Evolutionary conservation across 257 asterid species (phyloP), one percentile per base, ranked within the genome.

Genomic region (Cynanchum wilfordii): DNA sequence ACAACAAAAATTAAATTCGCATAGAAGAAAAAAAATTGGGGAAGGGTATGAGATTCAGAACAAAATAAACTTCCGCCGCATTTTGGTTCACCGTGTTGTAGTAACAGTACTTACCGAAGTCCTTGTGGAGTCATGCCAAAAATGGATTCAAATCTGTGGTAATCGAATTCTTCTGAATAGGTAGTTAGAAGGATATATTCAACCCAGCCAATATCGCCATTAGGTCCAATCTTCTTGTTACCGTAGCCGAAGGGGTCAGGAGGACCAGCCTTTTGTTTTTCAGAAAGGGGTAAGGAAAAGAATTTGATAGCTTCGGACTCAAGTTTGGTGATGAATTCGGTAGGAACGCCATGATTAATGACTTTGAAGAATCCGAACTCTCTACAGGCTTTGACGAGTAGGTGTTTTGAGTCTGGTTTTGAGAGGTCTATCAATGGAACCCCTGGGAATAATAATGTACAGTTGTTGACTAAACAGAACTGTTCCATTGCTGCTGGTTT

Each of bases 191-290:
- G 91, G 50, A 91, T 71, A 72, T 91, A 86, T 49, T 91, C 97
- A 17, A 91, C 83, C 90, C 89, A 86, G 4, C 97, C 97, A 13
- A 76, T 74, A 55, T 91, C 97, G 25, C 94, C 94, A 67, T 80
- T 85, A 19, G 1, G 36, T 55, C 97, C 97, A 69, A 91, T 91
- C 1, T 71, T 76, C 19, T 89, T 91, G 77, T 79, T 78, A 0
- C 97, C 97, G 70, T 88, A 91, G 68, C 95, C 97, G 73, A 85
- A 91, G 16, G 97, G 96, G 73, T 82, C 79, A n/a, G 90, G 84
- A 0, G 94, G 90, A 15, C 93, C 91, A 0, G 88, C 92, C 36
- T 79, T 88, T 12, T 79, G 78, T 24, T 89, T 91, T 30, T 82
- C 86, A 1, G 86, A 54, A 0, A 78, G 76, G 2, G 96, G 88